Percentiles rank a stretch among this genome's conserved stretches.
These are phyloP conservation scores for Goniomonas avonlea DNA, from an alignment of 78 protist species.

Conservation along the genomic window DNA sequence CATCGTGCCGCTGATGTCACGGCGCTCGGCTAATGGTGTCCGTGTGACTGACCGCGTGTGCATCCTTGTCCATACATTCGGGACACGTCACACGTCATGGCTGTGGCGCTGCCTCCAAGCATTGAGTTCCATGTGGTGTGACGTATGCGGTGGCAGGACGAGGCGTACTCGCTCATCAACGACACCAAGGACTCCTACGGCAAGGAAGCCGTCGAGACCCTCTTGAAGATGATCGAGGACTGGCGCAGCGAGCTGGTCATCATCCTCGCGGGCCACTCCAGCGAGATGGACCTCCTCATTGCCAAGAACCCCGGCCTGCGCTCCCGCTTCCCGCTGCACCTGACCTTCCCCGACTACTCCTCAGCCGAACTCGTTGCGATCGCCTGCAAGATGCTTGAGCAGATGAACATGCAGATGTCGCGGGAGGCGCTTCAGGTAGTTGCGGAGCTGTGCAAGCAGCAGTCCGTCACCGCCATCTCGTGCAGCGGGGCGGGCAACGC, in stretches of 20 bases:
- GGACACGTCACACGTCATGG: too few relatives aligned
- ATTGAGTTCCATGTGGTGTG: too few relatives aligned
- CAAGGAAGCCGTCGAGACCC: slow-evolving; percentile 23
- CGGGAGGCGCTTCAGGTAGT: neutral
- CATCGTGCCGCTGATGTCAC: too few relatives aligned
- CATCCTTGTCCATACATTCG: too few relatives aligned
- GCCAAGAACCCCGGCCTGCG: slow-evolving; percentile 6
- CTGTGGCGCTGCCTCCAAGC: too few relatives aligned
- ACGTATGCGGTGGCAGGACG: too few relatives aligned
- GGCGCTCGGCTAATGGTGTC: too few relatives aligned
- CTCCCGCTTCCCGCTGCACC: slow-evolving; percentile 8
- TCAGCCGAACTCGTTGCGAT: neutral
- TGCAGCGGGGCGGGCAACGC: neutral
- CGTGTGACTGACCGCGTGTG: too few relatives aligned
- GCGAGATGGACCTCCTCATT: slow-evolving; percentile 1
- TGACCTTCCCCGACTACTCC: slow-evolving; percentile 9
- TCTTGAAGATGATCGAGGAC: slow-evolving; percentile 24
- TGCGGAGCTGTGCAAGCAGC: neutral
- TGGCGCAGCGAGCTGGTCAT: slow-evolving; percentile 17
- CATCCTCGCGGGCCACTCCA: slow-evolving; percentile 31
- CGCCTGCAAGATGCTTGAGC: neutral
- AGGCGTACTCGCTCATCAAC: slow-evolving; percentile 24
- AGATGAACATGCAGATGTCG: neutral
- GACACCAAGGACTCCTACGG: slow-evolving; percentile 7
- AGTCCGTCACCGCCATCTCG: neutral